phyloP scores from a whole-genome alignment of 1,139 yeast species.

The Diutina scorzettiae region DNA sequence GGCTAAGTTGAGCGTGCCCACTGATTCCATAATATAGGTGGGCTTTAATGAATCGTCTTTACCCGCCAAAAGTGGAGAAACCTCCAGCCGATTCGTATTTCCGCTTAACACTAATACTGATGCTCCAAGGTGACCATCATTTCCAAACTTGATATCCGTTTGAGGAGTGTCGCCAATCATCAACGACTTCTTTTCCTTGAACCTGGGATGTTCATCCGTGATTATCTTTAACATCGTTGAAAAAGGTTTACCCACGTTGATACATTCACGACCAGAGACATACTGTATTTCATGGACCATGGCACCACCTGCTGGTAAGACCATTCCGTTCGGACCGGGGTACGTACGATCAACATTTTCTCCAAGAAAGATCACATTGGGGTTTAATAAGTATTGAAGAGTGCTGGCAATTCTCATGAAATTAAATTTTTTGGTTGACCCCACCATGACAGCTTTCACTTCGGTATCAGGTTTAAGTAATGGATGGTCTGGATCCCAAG shows the following conservation, averaged over 20 bases:
- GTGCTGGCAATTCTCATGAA: constrained; percentile 29
- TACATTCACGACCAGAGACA: constrained; percentile 21
- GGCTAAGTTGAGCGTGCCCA: background rate
- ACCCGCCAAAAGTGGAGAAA: background rate
- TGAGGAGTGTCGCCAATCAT: constrained; percentile 35
- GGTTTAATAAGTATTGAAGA: constrained; percentile 27
- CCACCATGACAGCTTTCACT: constrained; percentile 30
- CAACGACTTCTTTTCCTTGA: constrained; percentile 18
- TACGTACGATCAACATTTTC: constrained; percentile 29
- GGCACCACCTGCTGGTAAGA: constrained; percentile 32
- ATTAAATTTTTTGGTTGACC: constrained; percentile 27
- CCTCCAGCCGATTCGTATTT: background rate
- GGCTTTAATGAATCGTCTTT: background rate
- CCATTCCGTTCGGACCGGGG: constrained; percentile 28
- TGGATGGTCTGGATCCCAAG: constrained; percentile 30
- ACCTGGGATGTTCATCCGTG: constrained; percentile 18
- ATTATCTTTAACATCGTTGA: constrained; percentile 15
- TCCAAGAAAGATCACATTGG: constrained; percentile 19
- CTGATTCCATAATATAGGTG: background rate
- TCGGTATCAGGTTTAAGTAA: constrained; percentile 31
- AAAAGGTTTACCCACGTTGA: constrained; percentile 28
- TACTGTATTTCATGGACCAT: constrained; percentile 28
- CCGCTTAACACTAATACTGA: constrained; percentile 11
- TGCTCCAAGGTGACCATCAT: constrained; percentile 24
- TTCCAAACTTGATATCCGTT: constrained; percentile 33